Evolutionary conservation across 805 yeast species (phyloP).

Genomic region (Starmerella riodocensis): DNA sequence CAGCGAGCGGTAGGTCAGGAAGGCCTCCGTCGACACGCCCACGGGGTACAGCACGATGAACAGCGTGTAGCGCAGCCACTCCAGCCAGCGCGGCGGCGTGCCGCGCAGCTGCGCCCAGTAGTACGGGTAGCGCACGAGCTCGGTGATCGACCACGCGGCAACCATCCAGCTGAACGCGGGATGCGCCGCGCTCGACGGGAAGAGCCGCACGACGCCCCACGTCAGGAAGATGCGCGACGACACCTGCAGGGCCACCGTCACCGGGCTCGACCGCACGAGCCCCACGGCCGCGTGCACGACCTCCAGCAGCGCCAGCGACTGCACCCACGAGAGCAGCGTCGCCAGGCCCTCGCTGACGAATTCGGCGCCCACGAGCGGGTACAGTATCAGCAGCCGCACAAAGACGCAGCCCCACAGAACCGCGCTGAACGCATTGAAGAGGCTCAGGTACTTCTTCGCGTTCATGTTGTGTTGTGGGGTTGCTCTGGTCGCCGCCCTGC

Average conservation of each 20-base stretch:
- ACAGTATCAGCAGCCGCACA: constrained; percentile 31
- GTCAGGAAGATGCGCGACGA: constrained; percentile 71
- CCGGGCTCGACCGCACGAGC: constrained; percentile 67
- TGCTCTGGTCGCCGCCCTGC: not conserved
- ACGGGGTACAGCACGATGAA: constrained; percentile 76
- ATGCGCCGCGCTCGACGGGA: constrained; percentile 56
- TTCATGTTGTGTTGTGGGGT: too few relatives aligned
- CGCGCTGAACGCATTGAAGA: constrained; percentile 43
- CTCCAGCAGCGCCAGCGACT: constrained; percentile 69
- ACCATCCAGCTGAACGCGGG: constrained; percentile 50
- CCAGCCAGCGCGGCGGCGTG: constrained; percentile 44
- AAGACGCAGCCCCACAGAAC: constrained; percentile 42
- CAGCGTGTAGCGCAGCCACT: constrained; percentile 67
- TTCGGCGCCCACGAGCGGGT: constrained; percentile 47
- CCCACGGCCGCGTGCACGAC: constrained; percentile 67
- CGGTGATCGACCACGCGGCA: constrained; percentile 89
- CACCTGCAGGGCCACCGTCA: constrained; percentile 80
- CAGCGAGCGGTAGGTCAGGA: constrained; percentile 56
- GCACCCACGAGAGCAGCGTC: constrained; percentile 49
- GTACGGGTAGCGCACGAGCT: constrained; percentile 74
- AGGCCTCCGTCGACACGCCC: constrained; percentile 79
- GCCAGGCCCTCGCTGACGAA: constrained; percentile 47
- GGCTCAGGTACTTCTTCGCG: constrained; percentile 27
- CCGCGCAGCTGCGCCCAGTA: constrained; percentile 52
- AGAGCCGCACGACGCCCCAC: constrained; percentile 61